Base-by-base conservation (phyloP, 2,329 filamentous ascomycete species). In the Aspergillus aculeatinus region DNA sequence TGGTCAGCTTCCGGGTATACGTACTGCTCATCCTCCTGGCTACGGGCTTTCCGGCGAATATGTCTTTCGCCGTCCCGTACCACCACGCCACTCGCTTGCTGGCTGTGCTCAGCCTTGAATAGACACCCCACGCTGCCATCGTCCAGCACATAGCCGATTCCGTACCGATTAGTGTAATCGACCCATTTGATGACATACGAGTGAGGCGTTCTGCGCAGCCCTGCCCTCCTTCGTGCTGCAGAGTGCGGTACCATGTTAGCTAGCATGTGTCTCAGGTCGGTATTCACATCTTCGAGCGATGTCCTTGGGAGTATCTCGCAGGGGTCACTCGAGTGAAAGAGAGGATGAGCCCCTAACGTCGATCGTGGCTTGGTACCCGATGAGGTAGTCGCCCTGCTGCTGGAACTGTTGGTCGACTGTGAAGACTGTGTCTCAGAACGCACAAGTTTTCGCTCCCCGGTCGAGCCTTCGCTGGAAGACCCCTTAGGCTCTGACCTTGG, bases 161-260 rank as follows among this genome's bases (percentile, higher is more conserved):
- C 80, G 60, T 82, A 81, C 51, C 80, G 77, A 60, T 81, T 81
- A 7, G 80, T 81, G 63, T 82, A 82, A 63, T 82, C 80, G 21
- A 82, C 80, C 80, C 80, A 82, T 70, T 82, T 82, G 52, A 81
- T 79, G 4, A 82, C 80, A 59, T 81, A 79, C 2, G 79, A 70
- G 56, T 81, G 79, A 2, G 74, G 74, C 33, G 71, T 64, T 29
- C 70, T 68, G 47, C 69, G 65, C 7, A 68, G 58, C 2, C 67
- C 66, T 19, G 67, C 64, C n/a, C 73, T 69, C 39, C 75, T 70
- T 29, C 73, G 72, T 35, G 63, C 65, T n/a, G 71, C 62, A 3
- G 71, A 68, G 33, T 71, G 65, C n/a, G 68, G 72, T 5, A 70
- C 64, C 61, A 79, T 63, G 44, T 74, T 75, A 25, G 72, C 67